Evolutionary conservation across 2,329 filamentous ascomycete species (phyloP), one percentile per base, ranked within the genome.

Genomic region (Paramyrothecium sp.): DNA sequence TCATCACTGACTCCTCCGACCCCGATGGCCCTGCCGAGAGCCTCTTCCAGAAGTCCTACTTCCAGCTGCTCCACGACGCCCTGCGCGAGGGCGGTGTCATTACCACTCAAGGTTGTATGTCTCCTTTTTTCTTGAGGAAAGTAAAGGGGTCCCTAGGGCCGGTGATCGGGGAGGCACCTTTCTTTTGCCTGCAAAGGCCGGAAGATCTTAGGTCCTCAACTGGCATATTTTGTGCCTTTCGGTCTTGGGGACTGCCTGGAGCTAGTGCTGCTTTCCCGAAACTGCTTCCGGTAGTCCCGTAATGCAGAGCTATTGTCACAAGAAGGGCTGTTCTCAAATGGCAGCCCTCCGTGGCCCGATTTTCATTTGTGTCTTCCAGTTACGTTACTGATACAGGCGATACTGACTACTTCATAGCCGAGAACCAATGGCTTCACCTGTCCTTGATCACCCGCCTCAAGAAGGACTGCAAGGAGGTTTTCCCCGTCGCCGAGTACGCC

Each of bases 61-160:
- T 98, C 78, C 84, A 97, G 84, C 88, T 99, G 67, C 86, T 99
- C 61, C 84, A 89, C 76, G 90, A 89, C 71, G 95, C 95, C 69
- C 88, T 98, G 69, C 88, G 91, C 66, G 92, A 97, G 71, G 94
- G 93, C 79, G 95, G 95, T 82, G 92, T 99, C 73, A 98, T 99
- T 81, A 94, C 92, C 79, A 99, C 95, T 75, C 95, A 99, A 97
- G 95, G 95, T 99, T 96, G 92, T 96, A 92, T 86, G 92, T 91
- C 83, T 87, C 89, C 88, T 85, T 86, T 82, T 84, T 74, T 76
- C 69, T 73, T 71, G 64, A 61, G 71, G 71, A 72, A 71, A 73
- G 75, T 73, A 61, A 66, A 66, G 71, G 65, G 57, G 69, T 72
- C 71, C 66, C 68, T 68, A 67, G 71, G 70, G 69, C 63, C 63